phyloP scores from a whole-genome alignment of 2,329 filamentous ascomycete genomes.

The Penicillium sp. region DNA sequence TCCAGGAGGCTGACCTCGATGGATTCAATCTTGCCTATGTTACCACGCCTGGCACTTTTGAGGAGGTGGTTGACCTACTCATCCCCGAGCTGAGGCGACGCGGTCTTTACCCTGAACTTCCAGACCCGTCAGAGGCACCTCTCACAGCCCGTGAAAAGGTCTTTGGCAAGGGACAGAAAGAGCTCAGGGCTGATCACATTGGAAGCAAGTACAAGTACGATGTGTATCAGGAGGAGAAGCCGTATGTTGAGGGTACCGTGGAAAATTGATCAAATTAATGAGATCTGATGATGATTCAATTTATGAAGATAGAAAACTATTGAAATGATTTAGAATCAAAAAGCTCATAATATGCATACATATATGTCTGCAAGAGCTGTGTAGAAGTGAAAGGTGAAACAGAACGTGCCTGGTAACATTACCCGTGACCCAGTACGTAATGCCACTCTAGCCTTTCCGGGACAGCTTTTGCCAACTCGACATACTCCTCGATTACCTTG shows the following conservation, averaged over 20 bases:
- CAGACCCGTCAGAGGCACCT: conserved; percentile 18
- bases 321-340: background rate
- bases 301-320: background rate
- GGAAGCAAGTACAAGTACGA: conserved; percentile 62
- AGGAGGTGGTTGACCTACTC: conserved; percentile 52
- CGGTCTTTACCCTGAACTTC: conserved; percentile 42
- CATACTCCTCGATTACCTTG: conserved; percentile 8
- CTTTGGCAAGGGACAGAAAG: conserved; percentile 59
- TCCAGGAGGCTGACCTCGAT: conserved; percentile 44
- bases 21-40: conserved; percentile 49
- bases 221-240: conserved; percentile 56
- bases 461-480: conserved; percentile 25
- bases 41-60: conserved; percentile 52
- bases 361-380: background rate
- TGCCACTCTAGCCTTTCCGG: conserved; percentile 43
- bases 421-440: conserved; percentile 31
- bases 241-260: conserved; percentile 26
- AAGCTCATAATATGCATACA: background rate
- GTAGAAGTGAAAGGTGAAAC: background rate
- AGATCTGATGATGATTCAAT: background rate
- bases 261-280: background rate
- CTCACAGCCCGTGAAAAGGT: conserved; percentile 60
- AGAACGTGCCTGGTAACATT: conserved; percentile 7
- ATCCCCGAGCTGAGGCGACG: conserved; percentile 48
- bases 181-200: conserved; percentile 57